Evolutionary conservation across 1,284 basidiomycete genomes (phyloP).

Genomic region (Cryptococcus jaspeensis): DNA sequence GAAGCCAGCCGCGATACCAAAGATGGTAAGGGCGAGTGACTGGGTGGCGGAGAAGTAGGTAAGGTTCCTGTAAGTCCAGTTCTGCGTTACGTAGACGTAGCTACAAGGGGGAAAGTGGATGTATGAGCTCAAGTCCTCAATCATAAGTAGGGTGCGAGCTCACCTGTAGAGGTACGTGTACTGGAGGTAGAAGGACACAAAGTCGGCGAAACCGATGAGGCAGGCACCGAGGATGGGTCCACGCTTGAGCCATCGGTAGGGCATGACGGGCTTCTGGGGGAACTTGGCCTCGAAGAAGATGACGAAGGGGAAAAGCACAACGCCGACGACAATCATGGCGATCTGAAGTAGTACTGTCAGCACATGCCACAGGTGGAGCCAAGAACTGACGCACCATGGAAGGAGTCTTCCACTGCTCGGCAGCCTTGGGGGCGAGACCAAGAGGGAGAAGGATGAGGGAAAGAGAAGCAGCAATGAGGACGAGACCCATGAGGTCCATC

Average conservation of each 20-base stretch:
- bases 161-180: conserved; percentile 45
- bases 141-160: conserved; percentile 19
- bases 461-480: conserved; percentile 63
- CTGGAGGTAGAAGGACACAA: conserved; percentile 59
- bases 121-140: conserved; percentile 1
- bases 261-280: conserved; percentile 54
- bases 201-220: conserved; percentile 69
- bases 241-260: conserved; percentile 61
- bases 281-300: conserved; percentile 52
- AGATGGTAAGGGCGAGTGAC: conserved; percentile 51
- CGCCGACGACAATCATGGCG: conserved; percentile 52
- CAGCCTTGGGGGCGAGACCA: conserved; percentile 57
- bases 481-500: conserved; percentile 60
- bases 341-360: conserved; percentile 19
- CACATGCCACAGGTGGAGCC: not conserved
- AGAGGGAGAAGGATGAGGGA: conserved; percentile 67
- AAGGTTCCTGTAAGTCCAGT: conserved; percentile 39
- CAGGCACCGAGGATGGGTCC: conserved; percentile 62
- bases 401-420: conserved; percentile 47
- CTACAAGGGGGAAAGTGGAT: conserved; percentile 12
- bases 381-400: conserved; percentile 27
- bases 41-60: conserved; percentile 48
- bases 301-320: conserved; percentile 50
- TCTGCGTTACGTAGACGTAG: conserved; percentile 44
- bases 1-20: conserved; percentile 52